Evolutionary conservation across 768 basidiomycete species (phyloP).

Genomic region (Russula earlei): DNA sequence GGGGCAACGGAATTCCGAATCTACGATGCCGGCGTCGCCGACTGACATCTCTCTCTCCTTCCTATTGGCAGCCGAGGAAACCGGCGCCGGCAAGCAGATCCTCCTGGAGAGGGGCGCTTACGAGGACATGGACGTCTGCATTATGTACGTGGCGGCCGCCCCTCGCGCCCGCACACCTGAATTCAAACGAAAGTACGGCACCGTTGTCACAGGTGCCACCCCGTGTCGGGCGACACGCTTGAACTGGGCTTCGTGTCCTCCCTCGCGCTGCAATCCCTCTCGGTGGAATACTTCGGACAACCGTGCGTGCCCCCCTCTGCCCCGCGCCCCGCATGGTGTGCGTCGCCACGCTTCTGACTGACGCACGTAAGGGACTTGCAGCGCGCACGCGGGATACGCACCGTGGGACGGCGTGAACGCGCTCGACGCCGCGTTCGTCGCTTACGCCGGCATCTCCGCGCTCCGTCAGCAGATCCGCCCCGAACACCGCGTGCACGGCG

Average conservation of each 20-base stretch:
- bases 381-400: conserved; percentile 70
- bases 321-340: too few species aligned
- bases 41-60: background rate
- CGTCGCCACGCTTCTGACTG: too few species aligned
- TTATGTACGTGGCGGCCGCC: conserved; percentile 47
- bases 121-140: conserved; percentile 67
- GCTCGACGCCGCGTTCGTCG: conserved; percentile 79
- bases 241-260: conserved; percentile 44
- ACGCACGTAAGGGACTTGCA: conserved; percentile 27
- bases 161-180: too few species aligned
- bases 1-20: too few species aligned
- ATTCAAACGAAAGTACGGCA: too few species aligned
- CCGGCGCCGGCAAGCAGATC: conserved; percentile 66
- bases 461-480: conserved; percentile 85
- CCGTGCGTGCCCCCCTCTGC: conserved; percentile 34
- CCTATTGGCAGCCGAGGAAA: conserved; percentile 58
- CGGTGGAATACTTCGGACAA: conserved; percentile 66
- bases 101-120: conserved; percentile 72
- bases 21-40: background rate
- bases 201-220: conserved; percentile 53
- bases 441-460: conserved; percentile 69
- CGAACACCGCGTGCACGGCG: conserved; percentile 68
- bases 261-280: conserved; percentile 54
- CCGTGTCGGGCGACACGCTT: conserved; percentile 44
- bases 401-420: conserved; percentile 88